Evolutionary conservation across 108 stramenopile genomes (phyloP), one percentile per base, ranked within the genome.

Genomic region (Cylindrotheca fusiformis): DNA sequence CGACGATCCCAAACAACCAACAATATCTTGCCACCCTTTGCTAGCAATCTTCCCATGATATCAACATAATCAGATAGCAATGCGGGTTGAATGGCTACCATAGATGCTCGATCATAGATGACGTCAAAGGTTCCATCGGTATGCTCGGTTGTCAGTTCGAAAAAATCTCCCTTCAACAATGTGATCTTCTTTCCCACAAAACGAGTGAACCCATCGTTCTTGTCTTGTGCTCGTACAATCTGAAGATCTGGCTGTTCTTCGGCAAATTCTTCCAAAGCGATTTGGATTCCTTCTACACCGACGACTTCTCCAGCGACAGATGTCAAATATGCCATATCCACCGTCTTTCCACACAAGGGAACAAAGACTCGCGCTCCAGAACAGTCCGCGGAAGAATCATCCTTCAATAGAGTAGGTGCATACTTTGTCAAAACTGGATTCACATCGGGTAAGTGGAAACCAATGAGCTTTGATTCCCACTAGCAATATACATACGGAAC

Each of bases 271-370:
- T 84, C 81, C 48, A 89, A 67, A 0, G 92, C 88, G 55, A 77
- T 55, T 8, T 74, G 68, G 21, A 93, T 69, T 3, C 88, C 87
- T 62, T 93, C 92, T 26, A 90, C 76, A 24, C 92, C 92, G 4
- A 88, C 85, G 22, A 90, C 83, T 48, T 75, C 60, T 49, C 54
- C 46, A 14, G 65, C 49, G 53, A 77, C 57, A 1, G 46, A 55
- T 8, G 88, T 78, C 22, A 93, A 68, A 61, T 67, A 86, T 3
- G 85, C 81, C 79, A 93, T 76, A 52, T 93, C 92, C n/a, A 90
- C 71, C 30, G 92, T 80, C 72, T 93, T 93, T 47, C 92, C 92
- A 64, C 92, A 93, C 18, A 93, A 75, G n/a, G 92, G 92, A 27
- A 93, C 85, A 52, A 93, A 85, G 30, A 88, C 57, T 45, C 68